These are phyloP conservation scores for Entomortierella beljakovae DNA, from an alignment of 192 early-diverging fungal genomes.

Conservation along the genomic window DNA sequence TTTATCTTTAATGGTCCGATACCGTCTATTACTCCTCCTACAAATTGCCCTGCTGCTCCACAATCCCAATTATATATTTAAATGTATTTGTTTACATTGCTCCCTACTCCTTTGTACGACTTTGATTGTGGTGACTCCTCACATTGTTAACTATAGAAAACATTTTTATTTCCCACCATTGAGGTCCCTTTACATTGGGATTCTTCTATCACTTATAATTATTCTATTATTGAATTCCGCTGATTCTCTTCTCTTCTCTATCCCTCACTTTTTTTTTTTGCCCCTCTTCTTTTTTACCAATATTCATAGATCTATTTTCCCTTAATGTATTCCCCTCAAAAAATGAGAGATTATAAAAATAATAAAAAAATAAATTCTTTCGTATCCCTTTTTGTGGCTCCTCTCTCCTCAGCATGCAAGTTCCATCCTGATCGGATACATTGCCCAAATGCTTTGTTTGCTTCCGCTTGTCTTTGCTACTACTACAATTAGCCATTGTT, in stretches of 20 bases:
- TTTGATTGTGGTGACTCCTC: not conserved
- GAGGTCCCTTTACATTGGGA: not conserved
- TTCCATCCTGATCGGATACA: slow-evolving; percentile 32
- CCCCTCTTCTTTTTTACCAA: not conserved
- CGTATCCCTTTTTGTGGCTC: slow-evolving; percentile 20
- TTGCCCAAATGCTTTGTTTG: too few species aligned
- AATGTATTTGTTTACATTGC: too few species aligned
- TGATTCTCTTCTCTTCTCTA: too few species aligned
- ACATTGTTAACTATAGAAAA: not conserved
- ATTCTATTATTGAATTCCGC: too few species aligned
- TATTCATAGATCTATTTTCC: slow-evolving; percentile 2
- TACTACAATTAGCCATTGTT: not conserved
- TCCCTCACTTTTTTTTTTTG: not conserved
- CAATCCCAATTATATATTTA: not conserved
- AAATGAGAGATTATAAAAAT: slow-evolving; percentile 1
- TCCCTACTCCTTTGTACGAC: too few species aligned
- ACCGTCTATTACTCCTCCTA: not conserved
- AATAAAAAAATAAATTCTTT: slow-evolving; percentile 1
- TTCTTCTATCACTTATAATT: not conserved
- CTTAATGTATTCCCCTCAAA: slow-evolving; percentile 11
- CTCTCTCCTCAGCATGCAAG: slow-evolving; percentile 18
- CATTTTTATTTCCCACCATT: slow-evolving; percentile 25
- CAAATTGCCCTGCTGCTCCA: not conserved
- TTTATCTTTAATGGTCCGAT: not conserved
- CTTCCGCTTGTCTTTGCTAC: not conserved